Evolutionary conservation across 345 rosid species (phyloP).

Genomic region (Geranium rotundifolium): DNA sequence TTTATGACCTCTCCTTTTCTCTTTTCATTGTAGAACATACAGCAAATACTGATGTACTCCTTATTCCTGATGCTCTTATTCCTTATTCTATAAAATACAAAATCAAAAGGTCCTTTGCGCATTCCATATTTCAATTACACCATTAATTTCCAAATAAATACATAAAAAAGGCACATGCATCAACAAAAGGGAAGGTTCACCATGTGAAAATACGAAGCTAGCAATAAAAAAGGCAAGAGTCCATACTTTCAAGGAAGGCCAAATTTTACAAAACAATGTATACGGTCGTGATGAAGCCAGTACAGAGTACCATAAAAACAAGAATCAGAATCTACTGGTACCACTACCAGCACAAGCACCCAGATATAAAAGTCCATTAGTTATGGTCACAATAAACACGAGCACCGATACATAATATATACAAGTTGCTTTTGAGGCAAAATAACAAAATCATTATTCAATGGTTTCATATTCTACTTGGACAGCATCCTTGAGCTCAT

Average conservation of each 20-base stretch:
- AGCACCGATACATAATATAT: constrained; percentile 6
- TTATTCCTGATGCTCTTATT: constrained; percentile 26
- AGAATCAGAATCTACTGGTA: constrained; percentile 45
- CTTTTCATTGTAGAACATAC: constrained; percentile 7
- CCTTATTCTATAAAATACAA: constrained; percentile 22
- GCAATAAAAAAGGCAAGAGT: constrained; percentile 16
- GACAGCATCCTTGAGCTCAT: constrained; percentile 25
- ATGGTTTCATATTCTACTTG: constrained; percentile 8
- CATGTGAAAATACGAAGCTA: constrained; percentile 48
- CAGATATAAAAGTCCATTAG: constrained; percentile 4
- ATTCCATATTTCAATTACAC: constrained; percentile 12
- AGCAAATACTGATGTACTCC: constrained; percentile 8
- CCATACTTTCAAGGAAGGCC: constrained; percentile 8
- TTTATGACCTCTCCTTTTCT: background rate
- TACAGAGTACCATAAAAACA: constrained; percentile 28
- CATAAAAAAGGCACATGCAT: constrained; percentile 20
- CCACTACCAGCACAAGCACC: constrained; percentile 13
- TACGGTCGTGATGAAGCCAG: constrained; percentile 30
- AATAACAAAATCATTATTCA: constrained; percentile 9
- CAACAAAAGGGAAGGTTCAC: constrained; percentile 26
- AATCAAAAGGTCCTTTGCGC: constrained; percentile 10
- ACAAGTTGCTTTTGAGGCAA: constrained; percentile 5
- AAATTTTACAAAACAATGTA: constrained; percentile 46
- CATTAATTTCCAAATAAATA: constrained; percentile 4
- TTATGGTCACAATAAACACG: constrained; percentile 5